Conservation (phyloP, 176 grass and related monocot species). For the Zizania latifolia region DNA sequence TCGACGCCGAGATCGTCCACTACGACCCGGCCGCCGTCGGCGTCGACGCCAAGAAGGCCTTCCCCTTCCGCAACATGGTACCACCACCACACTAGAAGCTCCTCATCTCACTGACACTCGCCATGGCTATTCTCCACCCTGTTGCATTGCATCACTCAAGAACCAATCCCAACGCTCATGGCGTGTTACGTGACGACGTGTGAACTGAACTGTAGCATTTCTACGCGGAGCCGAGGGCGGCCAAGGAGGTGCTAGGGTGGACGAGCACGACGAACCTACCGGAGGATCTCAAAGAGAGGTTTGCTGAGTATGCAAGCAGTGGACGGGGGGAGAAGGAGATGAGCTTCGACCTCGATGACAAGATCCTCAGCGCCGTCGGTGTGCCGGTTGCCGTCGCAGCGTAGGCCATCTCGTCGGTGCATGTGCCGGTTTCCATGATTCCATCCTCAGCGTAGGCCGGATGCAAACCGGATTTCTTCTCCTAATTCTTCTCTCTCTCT, state of each 20-base stretch:
- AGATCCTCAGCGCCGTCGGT: constrained; percentile 51
- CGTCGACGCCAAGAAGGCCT: constrained; percentile 77
- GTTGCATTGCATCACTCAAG: too few species aligned
- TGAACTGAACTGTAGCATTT: constrained; percentile 56
- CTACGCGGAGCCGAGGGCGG: constrained; percentile 86
- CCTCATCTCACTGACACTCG: too few species aligned
- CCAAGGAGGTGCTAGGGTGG: constrained; percentile 79
- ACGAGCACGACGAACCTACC: constrained; percentile 67
- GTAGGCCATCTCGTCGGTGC: too few species aligned
- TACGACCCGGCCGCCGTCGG: constrained; percentile 68
- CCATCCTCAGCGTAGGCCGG: too few species aligned
- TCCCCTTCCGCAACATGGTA: constrained; percentile 94
- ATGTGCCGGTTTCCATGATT: too few species aligned
- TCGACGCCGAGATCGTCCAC: constrained; percentile 42
- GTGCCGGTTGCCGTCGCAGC: background rate
- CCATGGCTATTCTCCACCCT: too few species aligned
- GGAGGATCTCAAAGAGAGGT: constrained; percentile 89
- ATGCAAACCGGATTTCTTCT: too few species aligned
- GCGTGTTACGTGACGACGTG: too few species aligned
- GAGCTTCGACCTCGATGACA: constrained; percentile 72
- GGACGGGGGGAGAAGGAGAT: constrained; percentile 70
- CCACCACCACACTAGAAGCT: too few species aligned
- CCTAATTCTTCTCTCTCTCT: too few species aligned
- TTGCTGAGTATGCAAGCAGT: constrained; percentile 62
- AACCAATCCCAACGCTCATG: too few species aligned